Conservation (phyloP, 306 rosid species). For the Cucumis hystrix region DNA sequence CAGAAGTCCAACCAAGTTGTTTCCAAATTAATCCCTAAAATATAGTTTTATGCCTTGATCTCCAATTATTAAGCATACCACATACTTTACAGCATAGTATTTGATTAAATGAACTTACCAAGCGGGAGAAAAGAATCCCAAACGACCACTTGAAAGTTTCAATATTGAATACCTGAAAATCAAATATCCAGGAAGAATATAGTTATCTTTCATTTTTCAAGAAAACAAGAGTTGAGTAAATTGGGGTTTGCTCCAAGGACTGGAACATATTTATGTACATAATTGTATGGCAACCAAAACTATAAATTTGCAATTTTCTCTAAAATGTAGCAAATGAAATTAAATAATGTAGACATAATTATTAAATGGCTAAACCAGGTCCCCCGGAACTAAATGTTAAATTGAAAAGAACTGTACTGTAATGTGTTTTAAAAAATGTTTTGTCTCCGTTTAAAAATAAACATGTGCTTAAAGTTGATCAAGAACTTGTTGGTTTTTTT, state of each 20-base stretch:
- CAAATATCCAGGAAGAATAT: constrained; percentile 8
- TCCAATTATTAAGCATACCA: background rate
- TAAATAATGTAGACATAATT: background rate
- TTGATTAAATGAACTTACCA: constrained; percentile 49
- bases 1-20: background rate
- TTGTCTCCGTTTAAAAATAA: too few relatives aligned
- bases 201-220: background rate
- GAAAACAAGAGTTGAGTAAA: background rate
- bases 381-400: background rate
- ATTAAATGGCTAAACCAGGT: background rate
- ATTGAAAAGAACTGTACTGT: background rate
- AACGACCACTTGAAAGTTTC: constrained; percentile 95
- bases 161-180: constrained; percentile 73
- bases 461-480: background rate
- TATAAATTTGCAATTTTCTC: background rate
- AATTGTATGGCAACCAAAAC: background rate
- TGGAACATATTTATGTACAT: background rate
- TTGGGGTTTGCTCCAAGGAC: background rate
- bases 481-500: background rate
- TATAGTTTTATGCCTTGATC: background rate
- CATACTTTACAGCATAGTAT: background rate
- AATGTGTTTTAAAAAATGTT: background rate
- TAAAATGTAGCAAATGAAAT: background rate
- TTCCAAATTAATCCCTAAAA: background rate
- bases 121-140: constrained; percentile 90